Conservation (phyloP, 1,139 yeast genomes). For the Candida glucosophila region DNA sequence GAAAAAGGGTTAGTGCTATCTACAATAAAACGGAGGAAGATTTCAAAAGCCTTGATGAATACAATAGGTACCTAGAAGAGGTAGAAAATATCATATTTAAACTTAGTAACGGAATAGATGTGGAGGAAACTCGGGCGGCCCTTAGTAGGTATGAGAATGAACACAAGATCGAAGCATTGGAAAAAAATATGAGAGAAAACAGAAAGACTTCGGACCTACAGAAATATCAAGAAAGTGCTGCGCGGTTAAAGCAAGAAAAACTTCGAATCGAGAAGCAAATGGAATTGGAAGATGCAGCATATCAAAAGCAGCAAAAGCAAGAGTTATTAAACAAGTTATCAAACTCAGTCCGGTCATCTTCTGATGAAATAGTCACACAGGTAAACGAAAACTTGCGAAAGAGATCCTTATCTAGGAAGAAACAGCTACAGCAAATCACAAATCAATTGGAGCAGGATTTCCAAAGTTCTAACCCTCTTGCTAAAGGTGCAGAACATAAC, state of each 20-base stretch:
- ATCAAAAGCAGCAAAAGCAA: conserved; percentile 49
- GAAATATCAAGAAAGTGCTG: conserved; percentile 50
- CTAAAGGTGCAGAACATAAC: conserved; percentile 11
- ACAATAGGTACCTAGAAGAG: conserved; percentile 72
- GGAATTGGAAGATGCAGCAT: conserved; percentile 56
- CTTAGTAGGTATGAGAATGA: conserved; percentile 65
- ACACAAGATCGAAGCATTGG: conserved; percentile 68
- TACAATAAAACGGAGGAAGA: conserved; percentile 79
- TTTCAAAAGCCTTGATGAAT: conserved; percentile 50
- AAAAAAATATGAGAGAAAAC: conserved; percentile 53
- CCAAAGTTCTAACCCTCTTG: conserved; percentile 17
- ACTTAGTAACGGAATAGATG: conserved; percentile 60
- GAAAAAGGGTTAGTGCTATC: conserved; percentile 67
- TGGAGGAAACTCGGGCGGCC: conserved; percentile 62
- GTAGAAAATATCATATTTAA: conserved; percentile 78
- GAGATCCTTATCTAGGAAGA: conserved; percentile 57
- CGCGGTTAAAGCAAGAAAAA: conserved; percentile 51
- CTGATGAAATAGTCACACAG: conserved; percentile 43
- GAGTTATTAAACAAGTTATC: conserved; percentile 65
- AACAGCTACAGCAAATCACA: conserved; percentile 58
- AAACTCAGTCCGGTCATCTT: conserved; percentile 28
- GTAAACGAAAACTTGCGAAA: conserved; percentile 39
- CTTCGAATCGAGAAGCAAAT: conserved; percentile 58
- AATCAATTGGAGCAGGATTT: conserved; percentile 38
- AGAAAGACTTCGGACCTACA: conserved; percentile 60